Evolutionary conservation across 345 rosid species (phyloP).

Genomic region (Reutealis trisperma): DNA sequence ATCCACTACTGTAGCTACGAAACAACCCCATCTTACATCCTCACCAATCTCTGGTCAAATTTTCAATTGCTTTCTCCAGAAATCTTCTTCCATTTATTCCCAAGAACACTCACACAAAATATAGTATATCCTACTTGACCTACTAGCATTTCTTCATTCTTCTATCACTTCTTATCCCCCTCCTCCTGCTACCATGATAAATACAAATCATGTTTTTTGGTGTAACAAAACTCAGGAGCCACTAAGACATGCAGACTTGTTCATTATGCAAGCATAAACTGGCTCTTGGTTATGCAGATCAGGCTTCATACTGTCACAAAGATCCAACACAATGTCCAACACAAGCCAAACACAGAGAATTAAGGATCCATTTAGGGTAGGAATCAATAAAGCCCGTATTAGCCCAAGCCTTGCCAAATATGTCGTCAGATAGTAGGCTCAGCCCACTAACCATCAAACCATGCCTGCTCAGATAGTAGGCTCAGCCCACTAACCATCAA

Average conservation of each 20-base stretch:
- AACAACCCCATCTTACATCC: too few relatives aligned
- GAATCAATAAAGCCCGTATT: not conserved
- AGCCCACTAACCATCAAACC: too few relatives aligned
- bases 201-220: too few relatives aligned
- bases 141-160: too few relatives aligned
- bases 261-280: not conserved
- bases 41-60: not conserved
- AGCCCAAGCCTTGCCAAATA: not conserved
- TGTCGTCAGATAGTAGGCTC: not conserved
- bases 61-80: not conserved
- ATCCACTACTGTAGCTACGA: too few relatives aligned
- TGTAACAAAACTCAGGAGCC: too few relatives aligned
- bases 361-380: too few relatives aligned
- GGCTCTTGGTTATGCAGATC: not conserved
- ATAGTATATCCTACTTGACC: not conserved
- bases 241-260: not conserved
- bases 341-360: not conserved
- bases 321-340: not conserved
- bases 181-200: too few relatives aligned
- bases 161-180: too few relatives aligned
- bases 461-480: not conserved
- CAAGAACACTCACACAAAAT: not conserved
- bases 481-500: not conserved
- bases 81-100: not conserved
- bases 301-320: not conserved